phyloP scores from a whole-genome alignment of 2,329 filamentous ascomycete species.

The Talaromyces sp. region DNA sequence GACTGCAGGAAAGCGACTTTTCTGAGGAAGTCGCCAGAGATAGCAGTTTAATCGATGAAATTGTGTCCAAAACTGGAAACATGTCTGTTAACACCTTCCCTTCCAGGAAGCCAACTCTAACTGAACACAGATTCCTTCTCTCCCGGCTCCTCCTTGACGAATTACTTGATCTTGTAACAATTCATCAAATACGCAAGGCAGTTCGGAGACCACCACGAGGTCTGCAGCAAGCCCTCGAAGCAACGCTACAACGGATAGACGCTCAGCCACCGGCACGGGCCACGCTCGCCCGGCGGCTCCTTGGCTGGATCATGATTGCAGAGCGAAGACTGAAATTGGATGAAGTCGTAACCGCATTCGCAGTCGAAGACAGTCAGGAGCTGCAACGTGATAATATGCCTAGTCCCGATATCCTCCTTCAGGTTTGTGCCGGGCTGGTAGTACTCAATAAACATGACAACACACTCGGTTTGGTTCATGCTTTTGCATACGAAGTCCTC shows the following conservation, averaged over 20 bases:
- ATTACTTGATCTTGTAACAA: neutral
- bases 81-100: neutral
- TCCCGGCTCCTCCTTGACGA: neutral
- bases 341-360: neutral
- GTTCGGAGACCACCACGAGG: neutral
- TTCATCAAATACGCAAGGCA: neutral
- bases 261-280: neutral
- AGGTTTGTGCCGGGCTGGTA: constrained; percentile 10
- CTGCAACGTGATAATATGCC: neutral
- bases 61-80: neutral
- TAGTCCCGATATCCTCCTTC: constrained; percentile 7
- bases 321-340: neutral
- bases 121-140: neutral
- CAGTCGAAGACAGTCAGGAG: neutral
- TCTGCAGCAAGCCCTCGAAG: neutral
- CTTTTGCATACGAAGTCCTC: constrained; percentile 7
- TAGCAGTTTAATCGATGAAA: neutral
- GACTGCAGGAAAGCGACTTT: neutral
- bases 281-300: neutral
- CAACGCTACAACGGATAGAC: neutral
- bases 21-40: neutral
- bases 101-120: neutral
- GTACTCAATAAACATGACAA: constrained; percentile 9
- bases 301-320: neutral
- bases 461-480: constrained; percentile 11